Base-by-base conservation (phyloP, 768 basidiomycete species). In the Trichaptum fuscoviolaceum region DNA sequence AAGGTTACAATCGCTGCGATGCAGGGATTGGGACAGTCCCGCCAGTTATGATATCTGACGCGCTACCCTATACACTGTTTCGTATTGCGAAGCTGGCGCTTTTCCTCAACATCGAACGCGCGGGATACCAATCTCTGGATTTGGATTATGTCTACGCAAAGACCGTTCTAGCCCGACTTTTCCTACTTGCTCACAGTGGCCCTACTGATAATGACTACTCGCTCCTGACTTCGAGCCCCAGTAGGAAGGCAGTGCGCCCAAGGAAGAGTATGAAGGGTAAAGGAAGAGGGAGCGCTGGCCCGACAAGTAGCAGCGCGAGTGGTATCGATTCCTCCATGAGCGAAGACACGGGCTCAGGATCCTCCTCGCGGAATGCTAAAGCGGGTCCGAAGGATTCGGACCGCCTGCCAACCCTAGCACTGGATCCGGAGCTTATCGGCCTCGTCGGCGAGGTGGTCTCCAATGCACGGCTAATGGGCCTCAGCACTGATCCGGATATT, bases 381-480 rank as follows among this genome's bases (percentile, higher is more conserved):
- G 23, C 30, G 59, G 23, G 59, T 34, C 23, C 59, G 23, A 25
- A 61, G 59, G 59, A 17, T 15, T 12, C 12, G 24, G 24, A 61
- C 3, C 42, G 42, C 20, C 42, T 52, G 12, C 42, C 42, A 15
- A 52, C 42, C 20, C 20, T 52, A 20, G 42, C 42, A 52, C 42
- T 52, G 15, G 42, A 52, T 12, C 42, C 42, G 15, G 59, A 61
- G 25, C 59, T 61, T 61, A 25, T 25, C 24, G 25, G 25, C 18
- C 59, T 61, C 15, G 59, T 61, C 23, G 59, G 59, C 12, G 59
- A 61, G 23, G 30, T 61, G 59, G 59, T 61, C 10, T 12, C 24
- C 15, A 34, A 25, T 61, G 59, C 59, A 61, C 59, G 59, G 2
- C 15, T 61, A 23, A 61, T 61, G 59, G 59, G 59, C 23, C 30